A percentile compares a stretch with the other conserved stretches of the same genome.
phyloP scores from a whole-genome alignment of 192 early-diverging fungal species.

The Coemansia umbellata region DNA sequence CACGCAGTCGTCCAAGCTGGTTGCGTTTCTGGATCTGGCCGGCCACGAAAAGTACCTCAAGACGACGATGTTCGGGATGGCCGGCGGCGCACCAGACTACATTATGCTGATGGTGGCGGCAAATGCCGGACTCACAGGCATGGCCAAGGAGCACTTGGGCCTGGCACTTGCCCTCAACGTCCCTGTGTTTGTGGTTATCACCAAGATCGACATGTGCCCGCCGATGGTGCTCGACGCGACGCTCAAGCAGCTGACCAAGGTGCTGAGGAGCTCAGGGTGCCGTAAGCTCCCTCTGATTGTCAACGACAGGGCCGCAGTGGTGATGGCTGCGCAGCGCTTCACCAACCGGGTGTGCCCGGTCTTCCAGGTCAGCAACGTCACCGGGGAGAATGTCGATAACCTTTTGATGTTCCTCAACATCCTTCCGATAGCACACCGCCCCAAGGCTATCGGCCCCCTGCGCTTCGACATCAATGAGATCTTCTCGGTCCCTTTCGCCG shows the following conservation, averaged over 20 bases:
- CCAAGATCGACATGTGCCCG: constrained; percentile 94
- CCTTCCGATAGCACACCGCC: constrained; percentile 50
- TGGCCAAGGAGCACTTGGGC: constrained; percentile 93
- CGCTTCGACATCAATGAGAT: constrained; percentile 89
- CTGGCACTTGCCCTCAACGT: constrained; percentile 81
- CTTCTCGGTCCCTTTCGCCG: constrained; percentile 86
- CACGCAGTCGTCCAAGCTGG: constrained; percentile 67
- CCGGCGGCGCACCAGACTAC: constrained; percentile 85
- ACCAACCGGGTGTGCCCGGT: constrained; percentile 87
- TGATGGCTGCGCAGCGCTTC: constrained; percentile 76
- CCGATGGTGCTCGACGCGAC: constrained; percentile 77
- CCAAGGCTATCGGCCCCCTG: constrained; percentile 42
- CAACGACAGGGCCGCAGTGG: constrained; percentile 66
- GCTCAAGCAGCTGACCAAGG: constrained; percentile 74
- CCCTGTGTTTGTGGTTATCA: constrained; percentile 89
- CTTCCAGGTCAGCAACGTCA: constrained; percentile 92
- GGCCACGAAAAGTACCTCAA: constrained; percentile 96
- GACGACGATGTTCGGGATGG: constrained; percentile 95
- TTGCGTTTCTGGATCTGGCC: constrained; percentile 69
- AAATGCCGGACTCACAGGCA: constrained; percentile 87
- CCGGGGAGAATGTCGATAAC: constrained; percentile 70
- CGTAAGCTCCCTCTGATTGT: constrained; percentile 91
- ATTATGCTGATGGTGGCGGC: constrained; percentile 85
- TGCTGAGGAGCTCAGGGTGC: constrained; percentile 84
- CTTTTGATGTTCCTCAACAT: constrained; percentile 84